A percentile compares a stretch with the other conserved stretches of the same genome.
Conservation (phyloP, 305 asterid genomes). For the Solanum aculeatissimum region DNA sequence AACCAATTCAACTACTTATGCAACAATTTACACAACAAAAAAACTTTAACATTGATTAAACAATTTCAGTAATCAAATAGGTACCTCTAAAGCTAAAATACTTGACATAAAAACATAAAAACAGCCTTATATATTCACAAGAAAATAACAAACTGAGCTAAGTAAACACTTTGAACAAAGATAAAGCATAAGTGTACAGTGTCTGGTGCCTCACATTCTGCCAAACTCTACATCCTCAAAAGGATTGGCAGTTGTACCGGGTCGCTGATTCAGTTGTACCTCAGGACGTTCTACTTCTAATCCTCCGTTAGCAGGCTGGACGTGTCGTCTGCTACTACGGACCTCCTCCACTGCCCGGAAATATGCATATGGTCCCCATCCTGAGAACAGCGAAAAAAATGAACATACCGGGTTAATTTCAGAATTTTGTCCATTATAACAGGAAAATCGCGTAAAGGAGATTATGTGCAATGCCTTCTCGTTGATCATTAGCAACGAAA, state of each 20-base stretch:
- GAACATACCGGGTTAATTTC: neutral
- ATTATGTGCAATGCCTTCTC: neutral
- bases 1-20: neutral
- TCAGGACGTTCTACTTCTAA: neutral
- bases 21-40: neutral
- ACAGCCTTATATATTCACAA: neutral
- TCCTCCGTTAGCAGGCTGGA: conserved; percentile 7
- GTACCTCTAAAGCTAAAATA: neutral
- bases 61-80: neutral
- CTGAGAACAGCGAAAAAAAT: conserved; percentile 15
- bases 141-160: neutral
- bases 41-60: neutral
- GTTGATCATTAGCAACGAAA: neutral
- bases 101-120: neutral
- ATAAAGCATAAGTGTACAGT: neutral
- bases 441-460: neutral
- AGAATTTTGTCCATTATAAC: neutral
- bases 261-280: conserved; percentile 15
- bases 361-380: conserved; percentile 75
- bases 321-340: conserved; percentile 21
- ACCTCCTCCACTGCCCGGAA: conserved; percentile 55
- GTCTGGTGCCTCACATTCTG: neutral
- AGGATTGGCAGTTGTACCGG: neutral
- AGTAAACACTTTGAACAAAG: neutral
- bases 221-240: neutral